phyloP scores from a whole-genome alignment of 1,284 basidiomycete species.

The Coniferiporia sulphurascens region DNA sequence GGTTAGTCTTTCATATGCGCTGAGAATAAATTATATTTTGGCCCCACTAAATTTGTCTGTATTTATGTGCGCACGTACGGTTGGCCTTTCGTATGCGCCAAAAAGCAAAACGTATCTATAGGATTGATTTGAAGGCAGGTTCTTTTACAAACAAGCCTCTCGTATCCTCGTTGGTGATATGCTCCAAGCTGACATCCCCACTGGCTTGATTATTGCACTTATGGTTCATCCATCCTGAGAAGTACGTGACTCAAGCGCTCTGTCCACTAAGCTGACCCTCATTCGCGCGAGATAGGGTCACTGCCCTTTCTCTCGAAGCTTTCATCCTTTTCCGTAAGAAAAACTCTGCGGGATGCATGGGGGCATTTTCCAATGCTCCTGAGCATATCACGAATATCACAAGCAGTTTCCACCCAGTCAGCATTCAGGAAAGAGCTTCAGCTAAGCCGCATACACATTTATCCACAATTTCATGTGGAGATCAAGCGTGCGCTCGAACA shows the following conservation, averaged over 20 bases:
- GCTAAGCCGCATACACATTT: slow-evolving; percentile 83
- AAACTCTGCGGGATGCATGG: slow-evolving; percentile 87
- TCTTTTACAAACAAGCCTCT: slow-evolving; percentile 82
- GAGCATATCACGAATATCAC: slow-evolving; percentile 92
- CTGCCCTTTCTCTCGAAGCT: slow-evolving; percentile 79
- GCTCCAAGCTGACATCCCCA: slow-evolving; percentile 84
- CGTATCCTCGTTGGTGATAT: slow-evolving; percentile 95
- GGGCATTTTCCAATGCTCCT: slow-evolving; percentile 96
- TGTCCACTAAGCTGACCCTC: slow-evolving; percentile 1
- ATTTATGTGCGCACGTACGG: too few relatives aligned
- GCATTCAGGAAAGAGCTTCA: slow-evolving; percentile 93
- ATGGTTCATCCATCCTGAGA: slow-evolving; percentile 92
- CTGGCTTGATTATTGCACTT: slow-evolving; percentile 84
- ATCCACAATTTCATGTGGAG: slow-evolving; percentile 88
- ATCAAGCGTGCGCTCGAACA: slow-evolving; percentile 79
- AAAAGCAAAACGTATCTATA: too few relatives aligned
- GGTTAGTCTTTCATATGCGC: too few relatives aligned
- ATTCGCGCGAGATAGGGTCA: slow-evolving; percentile 51
- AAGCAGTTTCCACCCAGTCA: slow-evolving; percentile 85
- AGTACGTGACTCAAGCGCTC: slow-evolving; percentile 44
- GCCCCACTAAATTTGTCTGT: too few relatives aligned
- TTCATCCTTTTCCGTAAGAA: slow-evolving; percentile 89
- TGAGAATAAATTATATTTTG: too few relatives aligned
- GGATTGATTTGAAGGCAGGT: slow-evolving; percentile 56
- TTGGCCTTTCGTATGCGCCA: too few relatives aligned